Conservation (phyloP, 1,139 yeast species). For the Kodamaea fungicola region DNA sequence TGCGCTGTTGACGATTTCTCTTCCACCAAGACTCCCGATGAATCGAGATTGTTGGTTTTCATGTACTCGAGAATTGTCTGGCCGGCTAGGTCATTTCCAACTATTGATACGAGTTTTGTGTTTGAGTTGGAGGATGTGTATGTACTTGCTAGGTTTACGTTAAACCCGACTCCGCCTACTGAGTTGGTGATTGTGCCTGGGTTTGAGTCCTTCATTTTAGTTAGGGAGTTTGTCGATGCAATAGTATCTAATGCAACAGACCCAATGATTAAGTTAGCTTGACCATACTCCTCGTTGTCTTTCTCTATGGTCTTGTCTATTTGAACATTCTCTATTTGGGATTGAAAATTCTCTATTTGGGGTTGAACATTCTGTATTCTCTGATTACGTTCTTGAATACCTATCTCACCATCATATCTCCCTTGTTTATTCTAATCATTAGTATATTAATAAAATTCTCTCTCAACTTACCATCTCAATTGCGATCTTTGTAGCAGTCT, state of each 20-base stretch:
- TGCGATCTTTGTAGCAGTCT: slow-evolving; percentile 66
- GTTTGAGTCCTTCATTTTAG: slow-evolving; percentile 60
- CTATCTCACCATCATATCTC: background rate
- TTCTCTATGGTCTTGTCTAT: too few relatives aligned
- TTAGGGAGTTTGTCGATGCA: slow-evolving; percentile 32
- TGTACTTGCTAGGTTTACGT: slow-evolving; percentile 57
- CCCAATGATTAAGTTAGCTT: slow-evolving; percentile 38
- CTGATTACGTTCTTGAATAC: background rate
- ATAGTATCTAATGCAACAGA: slow-evolving; percentile 76
- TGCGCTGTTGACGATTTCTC: slow-evolving; percentile 51
- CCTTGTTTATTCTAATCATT: too few relatives aligned
- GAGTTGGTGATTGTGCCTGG: slow-evolving; percentile 60
- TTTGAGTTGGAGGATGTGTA: slow-evolving; percentile 13
- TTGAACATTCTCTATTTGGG: too few relatives aligned
- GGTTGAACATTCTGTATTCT: too few relatives aligned
- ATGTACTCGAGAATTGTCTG: slow-evolving; percentile 32
- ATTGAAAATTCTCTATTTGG: too few relatives aligned
- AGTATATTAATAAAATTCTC: too few relatives aligned
- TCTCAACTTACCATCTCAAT: slow-evolving; percentile 34
- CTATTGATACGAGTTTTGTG: slow-evolving; percentile 51
- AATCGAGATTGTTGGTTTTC: slow-evolving; percentile 26
- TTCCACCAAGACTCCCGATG: slow-evolving; percentile 34
- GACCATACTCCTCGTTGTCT: too few relatives aligned
- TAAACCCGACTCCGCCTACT: slow-evolving; percentile 84
- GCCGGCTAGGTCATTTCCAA: slow-evolving; percentile 60